Conservation (phyloP, 2,329 filamentous ascomycete genomes). For the Fusarium metavorans region DNA sequence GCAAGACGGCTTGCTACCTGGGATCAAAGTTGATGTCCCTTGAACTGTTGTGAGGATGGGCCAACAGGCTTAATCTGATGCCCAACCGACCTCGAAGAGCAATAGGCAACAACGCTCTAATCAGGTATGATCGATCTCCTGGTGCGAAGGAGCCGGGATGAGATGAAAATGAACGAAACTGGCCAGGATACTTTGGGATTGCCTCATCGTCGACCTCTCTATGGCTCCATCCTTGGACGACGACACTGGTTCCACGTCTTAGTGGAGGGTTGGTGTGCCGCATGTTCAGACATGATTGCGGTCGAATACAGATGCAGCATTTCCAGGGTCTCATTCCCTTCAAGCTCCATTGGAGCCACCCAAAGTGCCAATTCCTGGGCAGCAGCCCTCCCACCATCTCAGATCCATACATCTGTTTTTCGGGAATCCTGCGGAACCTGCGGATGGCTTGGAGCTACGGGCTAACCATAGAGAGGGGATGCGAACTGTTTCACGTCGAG, state of each 20-base stretch:
- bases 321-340: slow-evolving; percentile 35
- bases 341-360: slow-evolving; percentile 35
- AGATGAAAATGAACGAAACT: slow-evolving; percentile 29
- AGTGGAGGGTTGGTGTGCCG: slow-evolving; percentile 44
- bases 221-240: slow-evolving; percentile 41
- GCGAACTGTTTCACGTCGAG: slow-evolving; percentile 26
- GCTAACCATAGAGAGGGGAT: slow-evolving; percentile 11
- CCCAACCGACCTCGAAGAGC: slow-evolving; percentile 3
- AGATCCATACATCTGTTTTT: slow-evolving; percentile 29
- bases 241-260: slow-evolving; percentile 42
- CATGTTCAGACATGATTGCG: slow-evolving; percentile 40
- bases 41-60: neutral
- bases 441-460: slow-evolving; percentile 19
- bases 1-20: neutral
- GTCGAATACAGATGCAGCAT: slow-evolving; percentile 39
- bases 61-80: slow-evolving; percentile 1
- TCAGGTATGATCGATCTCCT: slow-evolving; percentile 6
- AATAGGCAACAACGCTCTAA: slow-evolving; percentile 11
- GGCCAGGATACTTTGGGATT: slow-evolving; percentile 27
- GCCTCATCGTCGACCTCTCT: slow-evolving; percentile 31
- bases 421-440: slow-evolving; percentile 30
- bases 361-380: slow-evolving; percentile 18
- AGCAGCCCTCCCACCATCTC: slow-evolving; percentile 37
- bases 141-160: slow-evolving; percentile 7
- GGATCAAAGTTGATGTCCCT: neutral